Evolutionary conservation across 1,284 basidiomycete genomes (phyloP), one percentile per base, ranked within the genome.

Genomic region (Trichosporon sp.): DNA sequence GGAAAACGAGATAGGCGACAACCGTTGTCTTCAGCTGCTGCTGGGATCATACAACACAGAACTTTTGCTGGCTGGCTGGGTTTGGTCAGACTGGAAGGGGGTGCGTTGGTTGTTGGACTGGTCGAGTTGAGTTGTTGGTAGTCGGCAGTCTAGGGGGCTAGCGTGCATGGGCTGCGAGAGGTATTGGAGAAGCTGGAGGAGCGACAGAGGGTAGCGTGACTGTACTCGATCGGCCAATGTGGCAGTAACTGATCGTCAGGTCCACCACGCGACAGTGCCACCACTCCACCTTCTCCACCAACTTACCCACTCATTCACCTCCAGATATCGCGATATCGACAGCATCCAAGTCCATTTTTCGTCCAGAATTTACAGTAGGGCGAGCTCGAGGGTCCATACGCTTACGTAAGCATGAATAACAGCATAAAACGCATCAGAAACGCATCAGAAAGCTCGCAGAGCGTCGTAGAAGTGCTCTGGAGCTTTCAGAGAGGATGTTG

Each of bases 361-460:
- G 14, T 9, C 19, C 19, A 5, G 6, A 21, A n/a, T 21, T 44
- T n/a, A 29, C 27, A 31, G 25, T 84, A 98, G 82, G 80, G 92
- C 95, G 68, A 98, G 85, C 82, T 99, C 95, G 61, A 99, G 83
- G 6, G 95, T 99, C 95, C 95, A 99, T n/a, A 99, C 95, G 64
- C 40, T 44, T 14, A n/a, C n/a, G n/a, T n/a, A n/a, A n/a, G n/a
- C n/a, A n/a, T n/a, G n/a, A n/a, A n/a, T n/a, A n/a, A n/a, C n/a
- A n/a, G n/a, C n/a, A n/a, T 21, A 10, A 8, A 23, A 19, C 19
- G 19, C 19, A 44, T n/a, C 40, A 10, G 8, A 44, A 23, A n/a
- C n/a, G 7, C 19, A 7, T 21, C 11, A 5, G 13, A 44, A 44
- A 19, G 5, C 3, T 19, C 5, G 37, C 37, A 44, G 40, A 23